Conservation (phyloP, 2,329 filamentous ascomycete species). For the Arthroderma sp. region DNA sequence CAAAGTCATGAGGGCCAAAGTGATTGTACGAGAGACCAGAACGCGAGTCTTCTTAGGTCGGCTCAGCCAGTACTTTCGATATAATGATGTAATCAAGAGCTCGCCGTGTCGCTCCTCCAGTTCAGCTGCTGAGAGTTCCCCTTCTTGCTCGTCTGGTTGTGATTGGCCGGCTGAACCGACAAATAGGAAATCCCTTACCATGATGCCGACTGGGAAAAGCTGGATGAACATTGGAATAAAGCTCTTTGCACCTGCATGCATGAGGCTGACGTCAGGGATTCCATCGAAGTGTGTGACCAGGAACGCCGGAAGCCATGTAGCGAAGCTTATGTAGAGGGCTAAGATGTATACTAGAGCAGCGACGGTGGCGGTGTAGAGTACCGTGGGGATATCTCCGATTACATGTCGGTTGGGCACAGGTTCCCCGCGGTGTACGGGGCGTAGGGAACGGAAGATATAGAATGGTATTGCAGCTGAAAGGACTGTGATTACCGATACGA, state of each 20-base stretch:
- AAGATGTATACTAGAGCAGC: constrained; percentile 62
- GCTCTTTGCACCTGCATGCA: constrained; percentile 48
- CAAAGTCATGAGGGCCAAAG: constrained; percentile 34
- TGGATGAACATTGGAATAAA: constrained; percentile 34
- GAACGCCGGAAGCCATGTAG: constrained; percentile 55
- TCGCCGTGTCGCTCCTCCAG: constrained; percentile 48
- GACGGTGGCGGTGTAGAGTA: constrained; percentile 52
- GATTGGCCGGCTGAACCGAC: constrained; percentile 37
- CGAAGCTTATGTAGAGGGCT: constrained; percentile 55
- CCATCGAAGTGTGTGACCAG: constrained; percentile 65
- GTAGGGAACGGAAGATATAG: constrained; percentile 55
- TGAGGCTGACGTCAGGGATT: constrained; percentile 54
- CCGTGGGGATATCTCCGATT: constrained; percentile 48
- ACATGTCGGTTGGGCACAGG: constrained; percentile 42
- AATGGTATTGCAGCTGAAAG: constrained; percentile 60
- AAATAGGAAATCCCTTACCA: constrained; percentile 66
- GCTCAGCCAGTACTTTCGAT: constrained; percentile 47
- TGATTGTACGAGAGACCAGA: constrained; percentile 48
- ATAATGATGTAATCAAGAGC: constrained; percentile 57
- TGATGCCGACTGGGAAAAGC: constrained; percentile 56
- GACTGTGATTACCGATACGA: constrained; percentile 54
- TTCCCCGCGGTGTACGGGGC: constrained; percentile 46
- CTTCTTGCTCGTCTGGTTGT: constrained; percentile 10
- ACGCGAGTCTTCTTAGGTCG: constrained; percentile 46
- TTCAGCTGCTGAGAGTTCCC: constrained; percentile 4